Evolutionary conservation across 2,329 filamentous ascomycete genomes (phyloP), one percentile per base, ranked within the genome.

Genomic region (Aotearoamyces nothofagi): DNA sequence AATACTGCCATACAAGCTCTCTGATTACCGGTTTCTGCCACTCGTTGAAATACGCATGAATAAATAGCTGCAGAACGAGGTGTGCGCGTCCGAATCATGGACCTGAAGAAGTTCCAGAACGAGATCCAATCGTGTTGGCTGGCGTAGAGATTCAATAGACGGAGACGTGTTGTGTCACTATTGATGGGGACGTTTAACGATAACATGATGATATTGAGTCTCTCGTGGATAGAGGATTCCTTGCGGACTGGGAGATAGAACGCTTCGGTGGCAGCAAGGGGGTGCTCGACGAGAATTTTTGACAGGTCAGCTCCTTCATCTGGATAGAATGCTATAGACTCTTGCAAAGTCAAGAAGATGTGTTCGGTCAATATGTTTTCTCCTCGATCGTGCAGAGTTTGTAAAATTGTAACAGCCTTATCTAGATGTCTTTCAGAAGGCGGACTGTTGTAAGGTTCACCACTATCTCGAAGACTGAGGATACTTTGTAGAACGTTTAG

Each of bases 51-150:
- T 15, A 72, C 52, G 17, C 62, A 51, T 3, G 53, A 47, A 43
- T 80, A 81, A 37, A 76, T 55, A 10, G 46, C 44, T n/a, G 54
- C 42, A 0, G 63, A 61, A 12, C 74, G 65, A 1, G 56, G 40
- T 6, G 49, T 44, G 22, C 58, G 50, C 39, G 63, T 60, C 22
- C 63, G 56, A 9, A 71, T 52, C 4, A 68, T 60, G 32, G 61
- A 56, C 31, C 61, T 60, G 59, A 75, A 80, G 7, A 60, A 44
- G 12, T 67, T 57, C 71, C 69, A 78, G 41, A 79, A 69, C 5
- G 55, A 53, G 10, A 59, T 46, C 60, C 69, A 75, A 38, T 70
- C 53, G 11, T 46, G 42, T 33, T 57, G 56, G 12, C 40, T 37
- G 4, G 65, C 57, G 36, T 69, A 63, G 2, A 56, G 52, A 3